phyloP scores from a whole-genome alignment of 1,139 yeast genomes.

The Arxiozyma telluris region DNA sequence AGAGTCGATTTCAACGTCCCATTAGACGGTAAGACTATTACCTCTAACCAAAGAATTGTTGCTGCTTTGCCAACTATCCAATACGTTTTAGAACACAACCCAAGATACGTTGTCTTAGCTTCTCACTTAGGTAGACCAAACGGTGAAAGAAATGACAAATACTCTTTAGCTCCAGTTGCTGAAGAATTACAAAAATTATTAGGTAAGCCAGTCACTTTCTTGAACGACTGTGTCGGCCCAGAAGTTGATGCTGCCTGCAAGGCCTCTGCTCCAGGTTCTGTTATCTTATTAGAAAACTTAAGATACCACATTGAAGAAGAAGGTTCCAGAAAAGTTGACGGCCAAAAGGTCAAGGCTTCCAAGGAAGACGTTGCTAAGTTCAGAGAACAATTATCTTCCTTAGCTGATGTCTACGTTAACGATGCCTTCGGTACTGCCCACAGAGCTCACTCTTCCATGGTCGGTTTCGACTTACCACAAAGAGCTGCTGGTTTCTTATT shows the following conservation, averaged over 20 bases:
- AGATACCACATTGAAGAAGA: conserved; percentile 71
- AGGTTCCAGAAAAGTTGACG: conserved; percentile 17
- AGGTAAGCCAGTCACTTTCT: conserved; percentile 52
- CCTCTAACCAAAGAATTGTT: conserved; percentile 35
- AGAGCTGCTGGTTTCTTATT: conserved; percentile 95
- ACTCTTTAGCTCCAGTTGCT: conserved; percentile 87
- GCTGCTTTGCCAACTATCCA: conserved; percentile 96
- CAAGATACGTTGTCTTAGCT: conserved; percentile 82
- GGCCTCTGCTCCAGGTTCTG: conserved; percentile 54
- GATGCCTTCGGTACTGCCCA: conserved; percentile 99
- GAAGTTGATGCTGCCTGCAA: conserved; percentile 74
- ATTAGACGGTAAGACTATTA: conserved; percentile 15
- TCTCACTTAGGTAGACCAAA: conserved; percentile 29
- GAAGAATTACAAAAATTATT: conserved; percentile 71
- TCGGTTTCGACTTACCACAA: conserved; percentile 45
- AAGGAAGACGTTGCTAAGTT: conserved; percentile 83
- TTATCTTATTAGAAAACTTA: conserved; percentile 81
- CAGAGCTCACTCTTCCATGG: conserved; percentile 27
- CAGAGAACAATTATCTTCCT: conserved; percentile 76
- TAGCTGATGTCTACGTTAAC: conserved; percentile 92
- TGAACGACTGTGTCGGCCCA: conserved; percentile 42
- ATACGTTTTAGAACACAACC: conserved; percentile 81
- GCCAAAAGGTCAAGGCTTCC: conserved; percentile 14
- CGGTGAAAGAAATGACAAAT: conserved; percentile 42
- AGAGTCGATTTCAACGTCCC: conserved; percentile 18